Evolutionary conservation across 75 land plant genomes (phyloP).

Genomic region (Pinus taeda): DNA sequence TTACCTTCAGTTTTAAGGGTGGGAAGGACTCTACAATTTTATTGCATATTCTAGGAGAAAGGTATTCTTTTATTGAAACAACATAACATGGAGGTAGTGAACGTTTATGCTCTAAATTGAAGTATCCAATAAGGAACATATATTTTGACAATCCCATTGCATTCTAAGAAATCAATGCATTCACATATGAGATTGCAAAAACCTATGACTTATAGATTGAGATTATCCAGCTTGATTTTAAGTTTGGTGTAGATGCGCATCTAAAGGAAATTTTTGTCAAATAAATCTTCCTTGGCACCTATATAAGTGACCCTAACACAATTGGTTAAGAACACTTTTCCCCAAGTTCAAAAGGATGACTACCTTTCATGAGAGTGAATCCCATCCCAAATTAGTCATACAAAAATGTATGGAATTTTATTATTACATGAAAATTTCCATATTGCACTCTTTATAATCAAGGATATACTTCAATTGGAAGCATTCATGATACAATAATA

Average conservation of each 20-base stretch:
- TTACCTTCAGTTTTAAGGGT: conserved; percentile 96
- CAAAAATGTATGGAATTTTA: conserved; percentile 96
- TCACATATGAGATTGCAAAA: conserved; percentile 83
- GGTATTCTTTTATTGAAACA: conserved; percentile 57
- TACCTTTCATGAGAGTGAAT: conserved; percentile 96
- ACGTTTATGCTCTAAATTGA: conserved; percentile 5
- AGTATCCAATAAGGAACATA: conserved; percentile 69
- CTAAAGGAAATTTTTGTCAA: conserved; percentile 66
- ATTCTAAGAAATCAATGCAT: conserved; percentile 86
- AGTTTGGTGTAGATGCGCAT: conserved; percentile 77
- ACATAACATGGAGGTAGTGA: conserved; percentile 15
- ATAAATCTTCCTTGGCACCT: conserved; percentile 90
- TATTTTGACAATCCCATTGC: conserved; percentile 89
- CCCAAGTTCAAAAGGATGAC: conserved; percentile 96
- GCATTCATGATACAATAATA: conserved; percentile 85
- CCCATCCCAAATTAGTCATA: conserved; percentile 98
- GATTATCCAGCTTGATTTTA: conserved; percentile 80
- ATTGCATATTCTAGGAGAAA: conserved; percentile 89
- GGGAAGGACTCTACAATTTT: conserved; percentile 98
- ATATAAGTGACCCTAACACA: conserved; percentile 98
- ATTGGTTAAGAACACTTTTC: conserved; percentile 95
- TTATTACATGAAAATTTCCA: conserved; percentile 78
- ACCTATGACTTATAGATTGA: conserved; percentile 73
- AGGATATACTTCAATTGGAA: no score
- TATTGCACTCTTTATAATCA: conserved; percentile 95